A percentile compares a stretch with the other conserved stretches of the same genome.
Conservation (phyloP, 169 alveolate genomes). For the Eimeria falciformis region DNA sequence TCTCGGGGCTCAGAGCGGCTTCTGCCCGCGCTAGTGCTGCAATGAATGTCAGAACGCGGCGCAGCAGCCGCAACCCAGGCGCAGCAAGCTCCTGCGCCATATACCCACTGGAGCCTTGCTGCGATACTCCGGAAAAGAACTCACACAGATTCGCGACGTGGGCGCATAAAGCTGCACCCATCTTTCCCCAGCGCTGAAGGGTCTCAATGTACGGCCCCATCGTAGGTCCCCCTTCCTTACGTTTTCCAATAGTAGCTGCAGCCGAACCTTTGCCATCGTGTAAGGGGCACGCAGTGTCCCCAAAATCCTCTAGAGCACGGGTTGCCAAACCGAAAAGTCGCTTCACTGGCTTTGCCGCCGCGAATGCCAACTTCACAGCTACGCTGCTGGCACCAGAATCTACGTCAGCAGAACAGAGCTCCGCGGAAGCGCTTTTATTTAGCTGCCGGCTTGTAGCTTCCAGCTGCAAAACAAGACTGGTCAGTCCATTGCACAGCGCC, state of each 20-base stretch:
- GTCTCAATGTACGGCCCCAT: neutral
- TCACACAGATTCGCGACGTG: slow-evolving; percentile 13
- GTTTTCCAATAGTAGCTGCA: no score
- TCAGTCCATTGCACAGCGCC: neutral
- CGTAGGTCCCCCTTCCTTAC: neutral
- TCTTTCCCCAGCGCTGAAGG: neutral
- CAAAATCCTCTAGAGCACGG: neutral
- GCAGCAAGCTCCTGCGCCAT: no score
- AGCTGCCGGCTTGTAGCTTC: slow-evolving; percentile 51
- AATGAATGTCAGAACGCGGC: slow-evolving; percentile 5
- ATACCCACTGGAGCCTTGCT: no score
- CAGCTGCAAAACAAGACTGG: slow-evolving; percentile 28
- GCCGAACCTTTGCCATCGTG: no score
- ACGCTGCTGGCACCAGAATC: no score
- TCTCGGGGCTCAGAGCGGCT: neutral
- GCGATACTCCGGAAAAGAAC: slow-evolving; percentile 29
- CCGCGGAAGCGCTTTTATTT: neutral
- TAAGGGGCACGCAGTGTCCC: no score
- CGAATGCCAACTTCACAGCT: slow-evolving; percentile 1
- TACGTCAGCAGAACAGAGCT: no score
- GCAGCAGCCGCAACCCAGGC: slow-evolving; percentile 29
- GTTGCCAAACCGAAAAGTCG: neutral
- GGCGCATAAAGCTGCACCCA: slow-evolving; percentile 15
- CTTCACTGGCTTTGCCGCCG: neutral
- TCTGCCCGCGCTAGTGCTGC: slow-evolving; percentile 20